Conservation (phyloP, 805 yeast species). For the Schwanniomyces polymorphus region DNA sequence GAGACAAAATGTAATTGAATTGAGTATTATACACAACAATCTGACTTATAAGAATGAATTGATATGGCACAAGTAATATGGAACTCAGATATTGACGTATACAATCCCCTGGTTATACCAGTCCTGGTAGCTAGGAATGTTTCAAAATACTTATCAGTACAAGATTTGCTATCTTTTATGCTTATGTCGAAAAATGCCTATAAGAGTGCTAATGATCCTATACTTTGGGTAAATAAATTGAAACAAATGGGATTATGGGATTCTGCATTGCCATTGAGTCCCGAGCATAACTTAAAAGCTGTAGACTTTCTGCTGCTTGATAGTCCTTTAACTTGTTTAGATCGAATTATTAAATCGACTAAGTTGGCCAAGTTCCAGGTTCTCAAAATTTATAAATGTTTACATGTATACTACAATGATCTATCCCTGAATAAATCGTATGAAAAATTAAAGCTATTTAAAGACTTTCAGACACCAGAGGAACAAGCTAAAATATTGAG, state of each 20-base stretch:
- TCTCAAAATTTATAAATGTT: constrained; percentile 34
- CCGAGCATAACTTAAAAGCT: not conserved
- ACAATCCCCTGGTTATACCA: constrained; percentile 39
- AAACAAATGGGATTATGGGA: constrained; percentile 40
- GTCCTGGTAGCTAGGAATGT: constrained; percentile 35
- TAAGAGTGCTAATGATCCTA: constrained; percentile 37
- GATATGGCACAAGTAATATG: constrained; percentile 45
- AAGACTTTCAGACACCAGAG: constrained; percentile 47
- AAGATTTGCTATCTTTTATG: constrained; percentile 39
- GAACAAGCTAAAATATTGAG: constrained; percentile 49
- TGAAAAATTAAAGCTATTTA: constrained; percentile 46
- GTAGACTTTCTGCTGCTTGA: constrained; percentile 8
- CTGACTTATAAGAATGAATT: not conserved
- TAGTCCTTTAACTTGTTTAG: constrained; percentile 37
- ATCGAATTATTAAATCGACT: constrained; percentile 20
- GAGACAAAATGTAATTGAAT: not conserved
- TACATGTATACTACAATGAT: constrained; percentile 48
- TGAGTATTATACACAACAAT: not conserved
- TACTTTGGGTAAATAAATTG: constrained; percentile 38
- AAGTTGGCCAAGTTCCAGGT: constrained; percentile 39
- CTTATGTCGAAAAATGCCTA: constrained; percentile 38
- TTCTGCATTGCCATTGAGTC: constrained; percentile 8
- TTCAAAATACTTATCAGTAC: constrained; percentile 31
- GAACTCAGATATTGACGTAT: constrained; percentile 47
- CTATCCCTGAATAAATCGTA: constrained; percentile 40